Evolutionary conservation across 768 basidiomycete genomes (phyloP).

Genomic region (Rhodocollybia butyracea): DNA sequence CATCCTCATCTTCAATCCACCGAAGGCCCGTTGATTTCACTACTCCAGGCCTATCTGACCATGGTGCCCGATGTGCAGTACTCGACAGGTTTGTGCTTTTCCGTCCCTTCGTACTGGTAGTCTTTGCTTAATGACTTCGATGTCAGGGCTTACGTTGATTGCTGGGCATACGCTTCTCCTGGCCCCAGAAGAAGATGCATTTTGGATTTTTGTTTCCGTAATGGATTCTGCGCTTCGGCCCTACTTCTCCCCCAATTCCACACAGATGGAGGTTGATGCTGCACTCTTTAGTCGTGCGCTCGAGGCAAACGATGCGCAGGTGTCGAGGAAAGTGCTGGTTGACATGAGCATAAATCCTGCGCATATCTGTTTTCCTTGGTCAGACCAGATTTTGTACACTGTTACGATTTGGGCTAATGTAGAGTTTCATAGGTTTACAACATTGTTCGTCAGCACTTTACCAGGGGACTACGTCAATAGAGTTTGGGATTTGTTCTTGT

Average conservation of each 20-base stretch:
- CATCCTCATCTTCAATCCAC: slow-evolving; percentile 57
- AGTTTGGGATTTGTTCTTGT: slow-evolving; percentile 82
- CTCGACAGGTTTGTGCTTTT: slow-evolving; percentile 42
- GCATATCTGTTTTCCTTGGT: slow-evolving; percentile 66
- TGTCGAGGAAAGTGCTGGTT: slow-evolving; percentile 67
- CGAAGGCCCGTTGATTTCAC: slow-evolving; percentile 50
- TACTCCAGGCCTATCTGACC: slow-evolving; percentile 70
- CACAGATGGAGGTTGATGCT: slow-evolving; percentile 76
- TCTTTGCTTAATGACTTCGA: slow-evolving; percentile 1
- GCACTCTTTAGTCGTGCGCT: slow-evolving; percentile 66
- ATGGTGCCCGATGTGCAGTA: slow-evolving; percentile 88
- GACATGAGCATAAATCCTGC: slow-evolving; percentile 59
- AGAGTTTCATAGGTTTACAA: slow-evolving; percentile 54
- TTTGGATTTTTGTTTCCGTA: slow-evolving; percentile 85
- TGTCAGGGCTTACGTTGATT: slow-evolving; percentile 62
- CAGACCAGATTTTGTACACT: slow-evolving; percentile 11
- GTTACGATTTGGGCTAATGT: background rate
- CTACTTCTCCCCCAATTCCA: slow-evolving; percentile 60
- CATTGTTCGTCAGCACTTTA: slow-evolving; percentile 65
- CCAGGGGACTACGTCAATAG: slow-evolving; percentile 65
- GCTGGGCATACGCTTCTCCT: slow-evolving; percentile 70
- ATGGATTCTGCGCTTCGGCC: slow-evolving; percentile 84
- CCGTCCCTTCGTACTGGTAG: background rate
- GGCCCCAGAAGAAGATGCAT: slow-evolving; percentile 84
- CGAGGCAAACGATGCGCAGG: slow-evolving; percentile 53